Conservation (phyloP, 2,329 filamentous ascomycete species). For the Diplodia seriata region DNA sequence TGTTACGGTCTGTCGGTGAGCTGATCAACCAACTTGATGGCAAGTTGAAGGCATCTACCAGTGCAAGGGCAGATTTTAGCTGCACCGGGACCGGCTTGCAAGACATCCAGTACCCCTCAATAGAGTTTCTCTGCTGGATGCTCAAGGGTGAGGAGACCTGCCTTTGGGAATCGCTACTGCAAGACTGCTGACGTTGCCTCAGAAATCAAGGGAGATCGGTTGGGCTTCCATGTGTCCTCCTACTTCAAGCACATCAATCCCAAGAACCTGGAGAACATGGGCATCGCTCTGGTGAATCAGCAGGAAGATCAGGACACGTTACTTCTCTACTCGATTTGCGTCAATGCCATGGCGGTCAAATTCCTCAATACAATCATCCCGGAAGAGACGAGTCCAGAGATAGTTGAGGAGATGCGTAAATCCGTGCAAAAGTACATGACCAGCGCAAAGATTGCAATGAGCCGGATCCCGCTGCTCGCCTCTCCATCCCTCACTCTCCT, state of each 20-base stretch:
- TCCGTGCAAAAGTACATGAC: constrained; percentile 41
- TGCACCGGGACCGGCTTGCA: background rate
- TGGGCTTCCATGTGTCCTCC: constrained; percentile 20
- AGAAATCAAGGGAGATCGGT: constrained; percentile 8
- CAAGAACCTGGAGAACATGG: constrained; percentile 42
- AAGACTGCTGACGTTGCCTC: background rate
- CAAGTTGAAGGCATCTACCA: constrained; percentile 3
- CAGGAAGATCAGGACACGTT: constrained; percentile 42
- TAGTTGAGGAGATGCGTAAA: constrained; percentile 38
- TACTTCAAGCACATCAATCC: constrained; percentile 10
- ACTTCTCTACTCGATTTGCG: constrained; percentile 42
- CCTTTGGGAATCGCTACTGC: no score
- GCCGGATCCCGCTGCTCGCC: constrained; percentile 41
- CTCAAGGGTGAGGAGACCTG: background rate
- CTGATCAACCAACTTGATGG: constrained; percentile 10
- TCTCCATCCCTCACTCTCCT: constrained; percentile 42
- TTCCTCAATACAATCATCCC: constrained; percentile 38
- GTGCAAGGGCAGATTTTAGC: background rate
- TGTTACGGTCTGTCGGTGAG: constrained; percentile 5
- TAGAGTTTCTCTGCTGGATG: constrained; percentile 26
- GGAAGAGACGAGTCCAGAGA: constrained; percentile 39
- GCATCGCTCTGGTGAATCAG: constrained; percentile 41
- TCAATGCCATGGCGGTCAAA: constrained; percentile 42
- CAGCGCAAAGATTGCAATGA: constrained; percentile 42
- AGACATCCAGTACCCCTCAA: constrained; percentile 1